Evolutionary conservation across 306 rosid genomes (phyloP), one percentile per base, ranked within the genome.

Genomic region (Boehmeria nivea): DNA sequence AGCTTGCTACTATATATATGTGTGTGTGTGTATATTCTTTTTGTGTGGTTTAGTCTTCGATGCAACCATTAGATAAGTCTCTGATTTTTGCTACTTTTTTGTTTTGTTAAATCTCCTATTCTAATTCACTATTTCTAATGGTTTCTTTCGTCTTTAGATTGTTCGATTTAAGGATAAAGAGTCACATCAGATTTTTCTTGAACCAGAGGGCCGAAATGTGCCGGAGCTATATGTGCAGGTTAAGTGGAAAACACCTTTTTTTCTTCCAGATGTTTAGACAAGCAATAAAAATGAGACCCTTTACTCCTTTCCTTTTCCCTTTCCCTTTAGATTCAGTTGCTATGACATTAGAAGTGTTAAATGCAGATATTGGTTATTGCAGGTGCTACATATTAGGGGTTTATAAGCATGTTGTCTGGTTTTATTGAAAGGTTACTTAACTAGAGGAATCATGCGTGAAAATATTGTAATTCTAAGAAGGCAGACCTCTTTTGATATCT

Each of bases 191-290:
- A 74, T 90, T 56, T 90, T 90, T 82, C 98, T 90, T 80, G 98
- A 90, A 73, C 98, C 98, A 5, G 98, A 90, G 83, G 98, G 95
- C 54, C 83, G 98, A 26, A 60, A 65, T 68, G 94, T 90, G 71
- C 95, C 94, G 25, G 98, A 90, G 78, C 88, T 90, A 47, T 90
- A 90, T 70, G 98, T 90, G 65, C 98, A 90, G 84, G 98, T 90
- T 66, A 61, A 31, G 26, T 61, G 44, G n/a, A 60, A 36, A 11
- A 59, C 40, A 18, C 49, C 37, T 63, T 52, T 51, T 15, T 37
- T 37, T 9, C 27, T 42, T n/a, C 9, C 39, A 20, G 25, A n/a
- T 13, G 36, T 16, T n/a, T 31, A 36, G 7, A 22, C 16, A 28
- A 38, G 16, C n/a, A 0, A 53, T 4, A 27, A 16, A 33, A 53